phyloP scores from a whole-genome alignment of 2,329 filamentous ascomycete genomes.

The Sarocladium brachiariae region DNA sequence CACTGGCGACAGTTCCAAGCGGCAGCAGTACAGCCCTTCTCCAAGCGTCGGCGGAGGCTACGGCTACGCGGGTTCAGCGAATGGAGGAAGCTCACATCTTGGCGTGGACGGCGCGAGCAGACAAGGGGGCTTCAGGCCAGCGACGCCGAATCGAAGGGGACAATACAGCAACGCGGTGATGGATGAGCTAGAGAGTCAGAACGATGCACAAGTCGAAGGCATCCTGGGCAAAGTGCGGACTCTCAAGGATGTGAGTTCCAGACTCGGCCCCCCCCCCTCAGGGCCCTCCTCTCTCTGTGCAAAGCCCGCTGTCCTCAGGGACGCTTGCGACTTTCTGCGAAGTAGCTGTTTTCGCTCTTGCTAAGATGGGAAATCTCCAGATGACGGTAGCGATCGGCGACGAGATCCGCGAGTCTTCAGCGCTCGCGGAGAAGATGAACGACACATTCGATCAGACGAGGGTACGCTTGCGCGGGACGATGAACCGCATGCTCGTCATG shows the following conservation, averaged over 20 bases:
- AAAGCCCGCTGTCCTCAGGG: neutral
- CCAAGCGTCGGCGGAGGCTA: conserved; percentile 38
- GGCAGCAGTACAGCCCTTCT: conserved; percentile 38
- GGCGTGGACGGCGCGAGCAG: conserved; percentile 22
- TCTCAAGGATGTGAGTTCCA: conserved; percentile 72
- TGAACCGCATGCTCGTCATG: conserved; percentile 97
- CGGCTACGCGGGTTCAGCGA: conserved; percentile 30
- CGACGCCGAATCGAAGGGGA: conserved; percentile 71
- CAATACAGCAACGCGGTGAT: conserved; percentile 91
- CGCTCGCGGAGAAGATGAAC: conserved; percentile 91
- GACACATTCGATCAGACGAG: conserved; percentile 84
- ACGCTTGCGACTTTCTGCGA: neutral
- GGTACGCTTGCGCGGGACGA: conserved; percentile 75
- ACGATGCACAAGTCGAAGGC: conserved; percentile 83
- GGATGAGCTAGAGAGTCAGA: conserved; percentile 91
- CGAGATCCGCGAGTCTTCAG: conserved; percentile 85
- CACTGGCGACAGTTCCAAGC: conserved; percentile 38
- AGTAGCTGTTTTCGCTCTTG: too few species aligned
- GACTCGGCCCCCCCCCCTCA: too few species aligned
- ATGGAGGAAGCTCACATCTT: conserved; percentile 17
- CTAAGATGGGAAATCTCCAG: conserved; percentile 37
- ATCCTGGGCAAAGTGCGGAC: conserved; percentile 84
- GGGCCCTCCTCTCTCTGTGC: neutral
- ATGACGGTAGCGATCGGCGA: conserved; percentile 90
- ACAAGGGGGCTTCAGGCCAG: conserved; percentile 47